Evolutionary conservation across 768 basidiomycete genomes (phyloP).

Genomic region (Xerocomellus amylosporus): DNA sequence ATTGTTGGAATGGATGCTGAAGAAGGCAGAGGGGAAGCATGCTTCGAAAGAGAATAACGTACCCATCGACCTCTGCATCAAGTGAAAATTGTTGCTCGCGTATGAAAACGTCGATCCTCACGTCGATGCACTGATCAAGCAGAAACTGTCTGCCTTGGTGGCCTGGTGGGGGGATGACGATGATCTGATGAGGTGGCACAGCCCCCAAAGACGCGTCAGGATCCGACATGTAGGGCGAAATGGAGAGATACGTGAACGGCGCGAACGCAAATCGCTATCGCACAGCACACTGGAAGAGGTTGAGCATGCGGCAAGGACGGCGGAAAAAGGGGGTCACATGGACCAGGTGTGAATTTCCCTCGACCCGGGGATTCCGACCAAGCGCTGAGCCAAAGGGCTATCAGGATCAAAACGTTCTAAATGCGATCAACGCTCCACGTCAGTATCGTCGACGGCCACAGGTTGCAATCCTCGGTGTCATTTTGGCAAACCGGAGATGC

Average conservation of each 20-base stretch:
- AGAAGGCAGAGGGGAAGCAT: slow-evolving; percentile 10
- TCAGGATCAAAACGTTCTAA: slow-evolving; percentile 7
- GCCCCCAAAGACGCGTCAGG: slow-evolving; percentile 7
- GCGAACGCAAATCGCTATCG: slow-evolving; percentile 6
- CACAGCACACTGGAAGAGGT: slow-evolving; percentile 20
- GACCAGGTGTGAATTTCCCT: slow-evolving; percentile 6
- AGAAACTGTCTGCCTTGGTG: slow-evolving; percentile 42
- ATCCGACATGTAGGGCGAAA: slow-evolving; percentile 14
- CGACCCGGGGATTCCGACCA: slow-evolving; percentile 16
- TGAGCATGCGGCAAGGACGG: neutral
- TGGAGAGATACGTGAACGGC: neutral
- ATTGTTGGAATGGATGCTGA: slow-evolving; percentile 7
- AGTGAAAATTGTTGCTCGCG: slow-evolving; percentile 62
- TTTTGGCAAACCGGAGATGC: slow-evolving; percentile 7
- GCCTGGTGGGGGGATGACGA: slow-evolving; percentile 41
- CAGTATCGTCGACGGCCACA: neutral
- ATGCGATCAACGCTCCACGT: slow-evolving; percentile 1
- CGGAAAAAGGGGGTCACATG: slow-evolving; percentile 16
- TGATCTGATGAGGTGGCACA: slow-evolving; percentile 54
- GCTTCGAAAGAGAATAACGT: slow-evolving; percentile 25
- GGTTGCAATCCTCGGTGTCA: slow-evolving; percentile 3
- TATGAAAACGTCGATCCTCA: slow-evolving; percentile 50
- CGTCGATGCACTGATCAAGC: slow-evolving; percentile 62
- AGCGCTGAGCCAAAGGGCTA: slow-evolving; percentile 9
- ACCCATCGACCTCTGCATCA: slow-evolving; percentile 77